Percentiles rank a stretch among this genome's conserved stretches.
Conservation (phyloP, 768 basidiomycete species). For the Rhizopogon rudus region DNA sequence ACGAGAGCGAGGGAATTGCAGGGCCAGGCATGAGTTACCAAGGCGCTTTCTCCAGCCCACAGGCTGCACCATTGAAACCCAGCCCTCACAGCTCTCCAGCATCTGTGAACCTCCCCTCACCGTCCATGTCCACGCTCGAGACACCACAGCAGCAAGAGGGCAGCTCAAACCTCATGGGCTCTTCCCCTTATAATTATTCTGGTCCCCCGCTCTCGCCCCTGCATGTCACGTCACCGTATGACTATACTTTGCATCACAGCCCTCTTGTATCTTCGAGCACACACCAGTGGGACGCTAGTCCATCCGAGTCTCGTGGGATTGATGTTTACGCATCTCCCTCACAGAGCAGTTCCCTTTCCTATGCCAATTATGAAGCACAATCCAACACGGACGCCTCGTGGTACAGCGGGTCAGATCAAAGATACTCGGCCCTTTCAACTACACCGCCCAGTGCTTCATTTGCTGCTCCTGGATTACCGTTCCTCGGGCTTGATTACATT, state of each 20-base stretch:
- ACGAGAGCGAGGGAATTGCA: conserved; percentile 55
- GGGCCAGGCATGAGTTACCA: conserved; percentile 39
- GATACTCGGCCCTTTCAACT: conserved; percentile 43
- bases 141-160: conserved; percentile 42
- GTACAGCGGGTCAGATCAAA: conserved; percentile 29
- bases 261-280: conserved; percentile 19
- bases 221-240: conserved; percentile 51
- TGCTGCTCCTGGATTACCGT: conserved; percentile 71
- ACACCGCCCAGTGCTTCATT: conserved; percentile 63
- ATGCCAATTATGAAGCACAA: conserved; percentile 39
- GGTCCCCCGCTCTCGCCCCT: conserved; percentile 47
- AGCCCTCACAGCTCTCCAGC: conserved; percentile 76
- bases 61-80: conserved; percentile 35
- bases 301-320: conserved; percentile 32
- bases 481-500: conserved; percentile 79
- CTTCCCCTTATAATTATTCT: conserved; percentile 38
- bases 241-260: conserved; percentile 39
- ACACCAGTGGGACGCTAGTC: conserved; percentile 42
- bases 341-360: conserved; percentile 31
- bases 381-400: conserved; percentile 36
- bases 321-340: conserved; percentile 41
- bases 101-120: conserved; percentile 69
- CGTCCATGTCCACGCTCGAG: conserved; percentile 49
- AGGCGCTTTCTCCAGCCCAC: conserved; percentile 54
- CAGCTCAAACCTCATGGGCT: conserved; percentile 48